Conservation (phyloP, 2,329 filamentous ascomycete species). For the Coleophoma crateriformis region DNA sequence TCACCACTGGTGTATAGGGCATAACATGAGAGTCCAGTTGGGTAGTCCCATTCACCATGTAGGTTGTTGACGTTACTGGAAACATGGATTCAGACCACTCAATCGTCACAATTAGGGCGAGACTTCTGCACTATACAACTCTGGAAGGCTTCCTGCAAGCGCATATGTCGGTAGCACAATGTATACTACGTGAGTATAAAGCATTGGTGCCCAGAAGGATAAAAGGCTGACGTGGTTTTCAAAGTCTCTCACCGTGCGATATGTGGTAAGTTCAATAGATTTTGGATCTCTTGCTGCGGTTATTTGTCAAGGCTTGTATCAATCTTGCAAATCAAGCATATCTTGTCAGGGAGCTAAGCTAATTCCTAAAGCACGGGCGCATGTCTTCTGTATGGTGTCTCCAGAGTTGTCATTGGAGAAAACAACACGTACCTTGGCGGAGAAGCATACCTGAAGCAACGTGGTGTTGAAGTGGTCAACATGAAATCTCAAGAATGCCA, state of each 20-base stretch:
- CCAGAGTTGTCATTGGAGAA: conserved; percentile 71
- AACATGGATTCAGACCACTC: neutral
- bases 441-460: conserved; percentile 61
- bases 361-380: conserved; percentile 51
- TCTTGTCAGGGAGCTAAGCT: conserved; percentile 8
- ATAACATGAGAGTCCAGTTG: conserved; percentile 72
- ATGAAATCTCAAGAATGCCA: conserved; percentile 60
- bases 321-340: too few relatives aligned
- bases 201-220: neutral
- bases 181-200: conserved; percentile 56
- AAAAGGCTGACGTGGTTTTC: neutral
- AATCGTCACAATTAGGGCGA: conserved; percentile 52
- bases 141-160: conserved; percentile 63
- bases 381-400: conserved; percentile 70
- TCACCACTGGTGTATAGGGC: conserved; percentile 21
- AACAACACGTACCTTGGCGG: conserved; percentile 71
- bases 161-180: conserved; percentile 70
- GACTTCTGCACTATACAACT: conserved; percentile 69
- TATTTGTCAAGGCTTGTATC: too few relatives aligned
- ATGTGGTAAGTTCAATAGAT: conserved; percentile 50
- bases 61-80: conserved; percentile 19
- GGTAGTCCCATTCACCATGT: conserved; percentile 68
- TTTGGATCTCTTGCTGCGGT: neutral
- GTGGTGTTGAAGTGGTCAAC: conserved; percentile 70
- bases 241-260: conserved; percentile 63